A percentile compares a stretch with the other conserved stretches of the same genome.
Evolutionary conservation across 257 asterid genomes (phyloP).

Genomic region (Gynochthodes officinalis): DNA sequence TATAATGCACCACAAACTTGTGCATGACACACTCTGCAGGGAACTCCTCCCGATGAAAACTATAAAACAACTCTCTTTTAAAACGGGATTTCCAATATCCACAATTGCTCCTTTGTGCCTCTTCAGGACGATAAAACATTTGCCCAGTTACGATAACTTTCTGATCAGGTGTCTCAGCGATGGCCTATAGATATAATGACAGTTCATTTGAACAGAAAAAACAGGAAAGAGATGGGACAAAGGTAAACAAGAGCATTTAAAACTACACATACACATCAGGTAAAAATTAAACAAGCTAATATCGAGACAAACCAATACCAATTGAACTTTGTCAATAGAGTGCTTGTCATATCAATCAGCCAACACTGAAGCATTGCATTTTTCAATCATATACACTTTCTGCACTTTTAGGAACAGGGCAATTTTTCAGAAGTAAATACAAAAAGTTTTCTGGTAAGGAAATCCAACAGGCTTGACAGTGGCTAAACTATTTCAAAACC

Average conservation of each 20-base stretch:
- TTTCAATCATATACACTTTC: not conserved
- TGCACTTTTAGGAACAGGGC: not conserved
- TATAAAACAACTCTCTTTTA: slow-evolving; percentile 71
- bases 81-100: slow-evolving; percentile 70
- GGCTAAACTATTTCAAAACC: not conserved
- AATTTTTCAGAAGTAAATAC: not conserved
- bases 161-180: slow-evolving; percentile 41
- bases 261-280: not conserved
- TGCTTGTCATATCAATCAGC: not conserved
- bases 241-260: not conserved
- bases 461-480: not conserved
- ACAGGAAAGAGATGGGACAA: not conserved
- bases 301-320: not conserved
- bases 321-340: not conserved
- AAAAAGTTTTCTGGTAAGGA: not conserved
- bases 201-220: not conserved
- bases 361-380: not conserved
- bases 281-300: not conserved
- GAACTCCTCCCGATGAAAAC: slow-evolving; percentile 78
- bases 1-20: slow-evolving; percentile 79
- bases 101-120: slow-evolving; percentile 56
- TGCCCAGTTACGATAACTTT: slow-evolving; percentile 60
- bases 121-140: slow-evolving; percentile 95
- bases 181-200: slow-evolving; percentile 43
- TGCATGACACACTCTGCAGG: slow-evolving; percentile 93